phyloP scores from a whole-genome alignment of 805 yeast species.

The Maudiozyma turicensis region DNA sequence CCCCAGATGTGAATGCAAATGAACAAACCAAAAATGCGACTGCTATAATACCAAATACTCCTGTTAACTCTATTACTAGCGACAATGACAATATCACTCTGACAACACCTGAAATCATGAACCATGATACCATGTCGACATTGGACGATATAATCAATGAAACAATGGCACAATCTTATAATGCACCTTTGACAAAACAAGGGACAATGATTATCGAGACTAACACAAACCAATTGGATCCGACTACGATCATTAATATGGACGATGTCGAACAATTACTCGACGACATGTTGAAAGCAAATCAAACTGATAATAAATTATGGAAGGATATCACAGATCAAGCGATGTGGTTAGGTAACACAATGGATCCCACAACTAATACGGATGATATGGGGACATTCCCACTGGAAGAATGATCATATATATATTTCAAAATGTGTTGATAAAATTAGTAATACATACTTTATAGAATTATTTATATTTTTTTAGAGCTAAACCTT shows the following conservation, averaged over 20 bases:
- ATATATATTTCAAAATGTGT: neutral
- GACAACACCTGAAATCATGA: neutral
- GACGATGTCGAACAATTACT: constrained; percentile 28
- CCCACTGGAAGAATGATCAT: constrained; percentile 2
- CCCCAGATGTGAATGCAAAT: neutral
- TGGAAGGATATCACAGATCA: constrained; percentile 75
- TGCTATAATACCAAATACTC: neutral
- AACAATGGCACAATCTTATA: constrained; percentile 14
- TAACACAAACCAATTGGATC: constrained; percentile 24
- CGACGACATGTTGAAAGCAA: constrained; percentile 25
- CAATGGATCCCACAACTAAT: constrained; percentile 17
- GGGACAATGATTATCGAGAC: constrained; percentile 19
- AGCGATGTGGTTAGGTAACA: constrained; percentile 61
- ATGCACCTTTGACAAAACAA: constrained; percentile 8
- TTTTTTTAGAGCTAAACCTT: constrained; percentile 17
- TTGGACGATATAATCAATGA: constrained; percentile 16
- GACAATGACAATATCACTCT: neutral
- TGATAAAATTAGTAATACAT: neutral
- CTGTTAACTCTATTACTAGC: neutral
- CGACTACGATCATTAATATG: constrained; percentile 24
- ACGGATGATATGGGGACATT: constrained; percentile 12
- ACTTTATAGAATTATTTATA: neutral
- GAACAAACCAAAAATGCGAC: neutral
- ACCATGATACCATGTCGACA: constrained; percentile 5
- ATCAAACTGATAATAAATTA: constrained; percentile 40